Evolutionary conservation across 2,329 filamentous ascomycete genomes (phyloP).

Genomic region (Bertia moriformis): DNA sequence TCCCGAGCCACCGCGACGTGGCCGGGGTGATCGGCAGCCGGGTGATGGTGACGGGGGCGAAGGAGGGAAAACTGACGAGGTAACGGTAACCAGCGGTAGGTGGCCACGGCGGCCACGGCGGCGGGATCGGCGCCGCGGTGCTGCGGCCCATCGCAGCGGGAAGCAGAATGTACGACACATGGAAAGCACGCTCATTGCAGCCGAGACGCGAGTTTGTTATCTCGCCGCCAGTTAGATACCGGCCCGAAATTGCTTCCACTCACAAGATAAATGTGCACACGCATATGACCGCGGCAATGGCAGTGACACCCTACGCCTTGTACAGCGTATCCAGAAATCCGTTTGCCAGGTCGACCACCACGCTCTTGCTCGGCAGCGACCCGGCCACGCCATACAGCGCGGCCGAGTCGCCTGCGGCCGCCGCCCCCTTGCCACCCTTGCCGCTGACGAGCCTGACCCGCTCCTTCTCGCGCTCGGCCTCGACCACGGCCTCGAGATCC

Average conservation of each 20-base stretch:
- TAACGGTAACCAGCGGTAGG: no score
- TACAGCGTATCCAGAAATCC: conserved; percentile 89
- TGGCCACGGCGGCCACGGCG: no score
- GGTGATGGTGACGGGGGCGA: no score
- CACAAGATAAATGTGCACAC: background rate
- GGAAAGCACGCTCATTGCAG: no score
- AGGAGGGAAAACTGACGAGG: no score
- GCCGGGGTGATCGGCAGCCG: no score
- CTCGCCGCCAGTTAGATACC: conserved; percentile 2
- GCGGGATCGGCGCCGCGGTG: no score
- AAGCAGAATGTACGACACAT: no score
- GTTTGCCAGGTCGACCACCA: conserved; percentile 77
- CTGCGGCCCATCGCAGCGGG: no score
- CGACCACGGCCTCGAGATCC: conserved; percentile 54
- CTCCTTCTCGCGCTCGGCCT: conserved; percentile 70
- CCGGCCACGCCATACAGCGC: conserved; percentile 92
- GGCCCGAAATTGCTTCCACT: conserved; percentile 1
- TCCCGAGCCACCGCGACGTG: no score
- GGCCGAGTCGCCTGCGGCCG: conserved; percentile 64
- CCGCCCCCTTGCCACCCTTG: conserved; percentile 31
- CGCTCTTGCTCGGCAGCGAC: conserved; percentile 84
- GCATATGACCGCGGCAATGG: background rate
- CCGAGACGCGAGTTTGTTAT: conserved; percentile 2
- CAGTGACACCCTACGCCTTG: conserved; percentile 52
- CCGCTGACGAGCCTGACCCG: conserved; percentile 57